phyloP scores from a whole-genome alignment of 352 stramenopile genomes.

The Globisporangium mamillatum region DNA sequence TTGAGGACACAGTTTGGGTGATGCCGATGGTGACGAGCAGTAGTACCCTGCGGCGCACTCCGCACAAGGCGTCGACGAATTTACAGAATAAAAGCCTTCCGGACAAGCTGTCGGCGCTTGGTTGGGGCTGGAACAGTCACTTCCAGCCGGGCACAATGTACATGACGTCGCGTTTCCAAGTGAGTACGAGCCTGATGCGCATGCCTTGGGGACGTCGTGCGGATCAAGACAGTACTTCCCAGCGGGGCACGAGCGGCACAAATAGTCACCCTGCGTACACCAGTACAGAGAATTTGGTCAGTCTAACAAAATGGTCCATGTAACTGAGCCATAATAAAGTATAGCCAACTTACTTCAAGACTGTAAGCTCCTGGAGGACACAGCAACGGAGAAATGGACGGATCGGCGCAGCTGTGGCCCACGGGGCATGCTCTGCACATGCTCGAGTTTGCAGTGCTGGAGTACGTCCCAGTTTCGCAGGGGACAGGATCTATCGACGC shows the following conservation, averaged over 20 bases:
- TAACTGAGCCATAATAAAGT: neutral
- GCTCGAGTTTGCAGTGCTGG: slow-evolving; percentile 9
- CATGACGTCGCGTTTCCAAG: slow-evolving; percentile 32
- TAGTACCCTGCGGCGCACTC: slow-evolving; percentile 35
- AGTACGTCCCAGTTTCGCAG: slow-evolving; percentile 1
- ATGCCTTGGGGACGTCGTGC: slow-evolving; percentile 18
- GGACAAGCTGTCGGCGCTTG: slow-evolving; percentile 24
- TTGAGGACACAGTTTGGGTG: slow-evolving; percentile 29
- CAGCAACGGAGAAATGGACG: slow-evolving; percentile 25
- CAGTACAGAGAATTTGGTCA: neutral
- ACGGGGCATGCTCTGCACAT: slow-evolving; percentile 40
- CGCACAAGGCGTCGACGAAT: slow-evolving; percentile 19
- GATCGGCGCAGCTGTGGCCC: slow-evolving; percentile 54
- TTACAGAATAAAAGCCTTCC: slow-evolving; percentile 29
- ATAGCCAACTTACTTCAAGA: slow-evolving; percentile 25
- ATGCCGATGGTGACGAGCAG: slow-evolving; percentile 27
- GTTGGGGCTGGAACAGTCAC: slow-evolving; percentile 34
- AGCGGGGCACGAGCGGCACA: slow-evolving; percentile 36
- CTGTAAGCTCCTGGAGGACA: slow-evolving; percentile 55
- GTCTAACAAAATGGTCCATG: too few relatives aligned
- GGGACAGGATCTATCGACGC: slow-evolving; percentile 1
- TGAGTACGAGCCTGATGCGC: slow-evolving; percentile 43
- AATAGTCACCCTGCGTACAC: slow-evolving; percentile 27
- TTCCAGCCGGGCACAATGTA: slow-evolving; percentile 42
- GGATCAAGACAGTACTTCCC: slow-evolving; percentile 35